Percentiles rank a stretch among this genome's conserved stretches.
phyloP scores from a whole-genome alignment of 306 rosid species.

The Cucurbita moschata region DNA sequence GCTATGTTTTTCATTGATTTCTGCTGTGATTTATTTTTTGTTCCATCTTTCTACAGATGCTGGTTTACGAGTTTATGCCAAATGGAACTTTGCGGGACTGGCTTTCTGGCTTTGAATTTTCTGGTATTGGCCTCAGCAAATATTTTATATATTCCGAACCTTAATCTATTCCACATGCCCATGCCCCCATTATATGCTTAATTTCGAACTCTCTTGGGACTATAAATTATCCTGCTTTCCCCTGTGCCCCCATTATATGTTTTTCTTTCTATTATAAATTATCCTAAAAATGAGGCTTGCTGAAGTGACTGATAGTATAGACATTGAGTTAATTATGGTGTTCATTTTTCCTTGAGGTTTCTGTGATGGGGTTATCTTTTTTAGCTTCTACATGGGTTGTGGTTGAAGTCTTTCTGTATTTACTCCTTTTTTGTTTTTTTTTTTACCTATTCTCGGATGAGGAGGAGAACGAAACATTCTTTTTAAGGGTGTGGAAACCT shows the following conservation, averaged over 20 bases:
- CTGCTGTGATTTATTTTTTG: not conserved
- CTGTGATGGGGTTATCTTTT: not conserved
- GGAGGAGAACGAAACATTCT: no score
- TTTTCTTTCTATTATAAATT: not conserved
- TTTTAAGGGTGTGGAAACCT: no score
- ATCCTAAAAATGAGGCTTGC: not conserved
- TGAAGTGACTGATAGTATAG: not conserved
- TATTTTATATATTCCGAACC: not conserved
- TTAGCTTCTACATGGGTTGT: not conserved
- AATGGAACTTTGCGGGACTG: constrained; percentile 77
- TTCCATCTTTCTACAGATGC: constrained; percentile 47
- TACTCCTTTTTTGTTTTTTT: not conserved
- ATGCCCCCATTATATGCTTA: not conserved
- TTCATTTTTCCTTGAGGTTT: not conserved
- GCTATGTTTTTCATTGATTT: not conserved
- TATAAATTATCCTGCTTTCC: not conserved
- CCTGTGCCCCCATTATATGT: not conserved
- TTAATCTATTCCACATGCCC: not conserved
- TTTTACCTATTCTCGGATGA: not conserved
- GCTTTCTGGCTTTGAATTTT: constrained; percentile 47
- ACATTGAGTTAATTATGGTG: not conserved
- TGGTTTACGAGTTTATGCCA: constrained; percentile 83
- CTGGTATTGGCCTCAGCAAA: not conserved
- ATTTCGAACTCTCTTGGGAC: not conserved
- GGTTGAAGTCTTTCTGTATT: not conserved